Conservation (phyloP, 345 rosid genomes). For the Kandelia obovata region DNA sequence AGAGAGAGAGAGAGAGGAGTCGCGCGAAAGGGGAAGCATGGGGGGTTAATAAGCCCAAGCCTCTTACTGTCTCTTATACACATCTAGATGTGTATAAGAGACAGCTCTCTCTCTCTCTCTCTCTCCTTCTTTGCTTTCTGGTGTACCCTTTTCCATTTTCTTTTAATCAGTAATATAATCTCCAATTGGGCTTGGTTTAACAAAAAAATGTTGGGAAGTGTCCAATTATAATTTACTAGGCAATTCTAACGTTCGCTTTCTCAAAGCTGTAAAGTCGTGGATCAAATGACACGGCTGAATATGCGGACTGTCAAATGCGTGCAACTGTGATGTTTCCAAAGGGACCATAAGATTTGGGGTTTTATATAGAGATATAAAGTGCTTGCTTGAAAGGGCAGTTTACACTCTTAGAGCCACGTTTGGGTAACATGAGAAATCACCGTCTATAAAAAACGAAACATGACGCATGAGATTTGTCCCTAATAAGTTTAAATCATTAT, state of each 20-base stretch:
- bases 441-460: too few relatives aligned
- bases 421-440: background rate
- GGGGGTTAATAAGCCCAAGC: too few relatives aligned
- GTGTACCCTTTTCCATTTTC: background rate
- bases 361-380: background rate
- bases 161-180: background rate
- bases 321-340: conserved; percentile 16
- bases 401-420: background rate
- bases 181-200: background rate
- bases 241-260: conserved; percentile 27
- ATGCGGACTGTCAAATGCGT: conserved; percentile 1
- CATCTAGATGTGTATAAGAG: too few relatives aligned
- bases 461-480: conserved; percentile 3
- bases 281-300: conserved; percentile 6
- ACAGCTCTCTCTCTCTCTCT: too few relatives aligned
- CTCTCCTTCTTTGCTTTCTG: background rate
- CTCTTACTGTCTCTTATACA: too few relatives aligned
- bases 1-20: too few relatives aligned
- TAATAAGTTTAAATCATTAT: background rate
- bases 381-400: background rate
- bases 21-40: too few relatives aligned
- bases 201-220: conserved; percentile 12
- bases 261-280: conserved; percentile 22
- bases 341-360: background rate
- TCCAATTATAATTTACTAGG: conserved; percentile 24